Evolutionary conservation across 108 stramenopile genomes (phyloP), one percentile per base, ranked within the genome.

Genomic region (Conticribra weissflogii): DNA sequence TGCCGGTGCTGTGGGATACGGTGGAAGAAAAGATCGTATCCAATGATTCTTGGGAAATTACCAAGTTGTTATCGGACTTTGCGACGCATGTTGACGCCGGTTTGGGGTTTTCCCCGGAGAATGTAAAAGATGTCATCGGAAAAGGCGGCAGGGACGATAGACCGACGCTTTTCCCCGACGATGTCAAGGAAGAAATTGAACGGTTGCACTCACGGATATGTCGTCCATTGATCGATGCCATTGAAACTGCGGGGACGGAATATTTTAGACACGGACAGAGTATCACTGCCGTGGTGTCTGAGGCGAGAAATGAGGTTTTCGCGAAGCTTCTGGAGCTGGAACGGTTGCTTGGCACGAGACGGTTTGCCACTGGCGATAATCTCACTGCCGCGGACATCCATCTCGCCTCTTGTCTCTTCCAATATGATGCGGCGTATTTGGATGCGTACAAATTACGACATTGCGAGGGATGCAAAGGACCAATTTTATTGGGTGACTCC

Each of bases 1-100:
- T 56, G 0, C 64, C 64, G 18, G 64, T 66, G 25, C 54, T 66
- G 5, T 66, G 64, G 64, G 64, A 66, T 54, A 66, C 64, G 2
- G 55, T 57, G 15, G 17, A 19, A 24, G 30, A 66, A 17, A 24
- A 31, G 16, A 66, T 66, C 23, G 64, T 66, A 16, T 55, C 64
- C 4, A 66, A 66, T 23, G 64, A 66, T 32, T 27, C 64, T n/a
- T 66, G 64, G 64, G 34, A 55, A 24, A 66, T 66, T 27, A 12
- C 57, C 0, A 66, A 56, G 16, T 57, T 56, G 54, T 33, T 66
- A 29, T 54, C 64, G 17, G 24, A 17, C 27, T 21, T 17, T 22
- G 61, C 47, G 8, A 45, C 25, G 3, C 23, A 62, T 7, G 16
- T n/a, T 9, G 46, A 48, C 18, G 23, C 41, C 25, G 17, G 41